phyloP scores from a whole-genome alignment of 495 filamentous ascomycete genomes.

The Clohesyomyces aquaticus region DNA sequence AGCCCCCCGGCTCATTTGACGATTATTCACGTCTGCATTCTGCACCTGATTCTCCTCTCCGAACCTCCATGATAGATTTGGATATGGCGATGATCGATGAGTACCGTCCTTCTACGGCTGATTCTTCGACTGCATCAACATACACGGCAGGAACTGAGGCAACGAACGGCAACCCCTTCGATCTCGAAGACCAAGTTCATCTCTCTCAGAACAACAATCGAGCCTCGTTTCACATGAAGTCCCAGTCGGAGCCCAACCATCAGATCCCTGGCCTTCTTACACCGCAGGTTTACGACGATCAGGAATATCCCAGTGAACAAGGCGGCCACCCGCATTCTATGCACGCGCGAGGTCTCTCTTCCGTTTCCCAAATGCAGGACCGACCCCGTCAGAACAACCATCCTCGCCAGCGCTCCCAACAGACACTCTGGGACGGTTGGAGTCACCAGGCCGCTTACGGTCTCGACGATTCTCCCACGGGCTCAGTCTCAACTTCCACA shows the following conservation, averaged over 20 bases:
- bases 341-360: constrained; percentile 39
- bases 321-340: constrained; percentile 26
- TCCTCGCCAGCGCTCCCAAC: constrained; percentile 21
- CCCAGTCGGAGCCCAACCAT: constrained; percentile 40
- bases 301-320: constrained; percentile 33
- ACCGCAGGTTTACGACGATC: constrained; percentile 35
- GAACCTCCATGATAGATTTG: constrained; percentile 48
- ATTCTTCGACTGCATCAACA: constrained; percentile 43
- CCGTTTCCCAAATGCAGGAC: constrained; percentile 36
- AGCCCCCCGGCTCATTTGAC: constrained; percentile 42
- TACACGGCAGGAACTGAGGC: constrained; percentile 41
- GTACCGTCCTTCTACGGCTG: constrained; percentile 44
- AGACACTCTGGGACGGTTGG: constrained; percentile 37
- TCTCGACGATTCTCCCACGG: constrained; percentile 25
- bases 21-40: constrained; percentile 40
- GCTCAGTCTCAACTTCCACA: constrained; percentile 21
- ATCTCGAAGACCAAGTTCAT: constrained; percentile 47
- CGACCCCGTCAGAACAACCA: constrained; percentile 24
- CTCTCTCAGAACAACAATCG: constrained; percentile 38
- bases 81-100: constrained; percentile 44
- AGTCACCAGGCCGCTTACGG: constrained; percentile 29
- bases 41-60: constrained; percentile 39
- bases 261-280: constrained; percentile 34
- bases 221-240: constrained; percentile 38
- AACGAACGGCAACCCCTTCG: constrained; percentile 48